These are phyloP conservation scores for Leersia perrieri DNA, from an alignment of 176 grass and related monocot genomes.

Conservation along the genomic window DNA sequence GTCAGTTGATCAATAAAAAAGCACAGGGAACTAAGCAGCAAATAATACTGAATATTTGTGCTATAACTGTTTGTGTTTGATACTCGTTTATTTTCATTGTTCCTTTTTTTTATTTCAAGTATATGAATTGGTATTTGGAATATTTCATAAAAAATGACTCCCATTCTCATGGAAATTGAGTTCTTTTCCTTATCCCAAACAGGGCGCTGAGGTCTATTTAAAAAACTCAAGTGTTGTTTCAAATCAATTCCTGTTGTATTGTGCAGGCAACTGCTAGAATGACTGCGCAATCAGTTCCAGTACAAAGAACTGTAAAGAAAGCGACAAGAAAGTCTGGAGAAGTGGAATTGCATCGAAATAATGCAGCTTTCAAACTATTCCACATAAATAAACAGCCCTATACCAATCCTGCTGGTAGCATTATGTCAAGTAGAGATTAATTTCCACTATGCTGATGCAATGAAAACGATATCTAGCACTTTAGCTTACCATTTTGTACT, in stretches of 20 bases:
- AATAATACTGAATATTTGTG: neutral
- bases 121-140: neutral
- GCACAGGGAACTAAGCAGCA: neutral
- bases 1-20: neutral
- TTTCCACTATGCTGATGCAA: conserved; percentile 5
- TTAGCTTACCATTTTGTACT: conserved; percentile 7
- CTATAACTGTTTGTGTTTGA: neutral
- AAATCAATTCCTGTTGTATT: neutral
- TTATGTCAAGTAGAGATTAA: neutral
- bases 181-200: neutral
- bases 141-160: neutral
- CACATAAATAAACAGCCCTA: conserved; percentile 20
- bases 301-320: neutral
- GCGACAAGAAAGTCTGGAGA: neutral
- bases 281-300: neutral
- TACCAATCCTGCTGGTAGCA: conserved; percentile 14
- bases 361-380: neutral
- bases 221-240: neutral
- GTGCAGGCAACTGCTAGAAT: neutral
- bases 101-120: neutral
- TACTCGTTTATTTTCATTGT: neutral
- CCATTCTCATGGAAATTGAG: neutral
- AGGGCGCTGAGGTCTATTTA: neutral
- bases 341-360: neutral
- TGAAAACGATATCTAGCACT: conserved; percentile 30